A percentile compares a stretch with the other conserved stretches of the same genome.
Evolutionary conservation across 441 rosid species (phyloP).

Genomic region (Erysimum cheiri): DNA sequence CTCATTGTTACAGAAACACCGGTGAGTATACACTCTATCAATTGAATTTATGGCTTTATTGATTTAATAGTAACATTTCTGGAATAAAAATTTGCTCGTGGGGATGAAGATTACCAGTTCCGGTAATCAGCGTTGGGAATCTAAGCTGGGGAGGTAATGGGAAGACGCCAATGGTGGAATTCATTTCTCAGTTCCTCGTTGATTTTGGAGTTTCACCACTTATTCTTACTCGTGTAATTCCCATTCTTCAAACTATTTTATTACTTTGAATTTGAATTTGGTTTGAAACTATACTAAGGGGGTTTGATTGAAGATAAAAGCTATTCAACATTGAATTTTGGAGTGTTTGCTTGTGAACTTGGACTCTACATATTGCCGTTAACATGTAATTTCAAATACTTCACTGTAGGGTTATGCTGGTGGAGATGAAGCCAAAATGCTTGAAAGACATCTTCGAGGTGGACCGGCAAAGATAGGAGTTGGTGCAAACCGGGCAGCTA

Average conservation of each 20-base stretch:
- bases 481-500: constrained; percentile 78
- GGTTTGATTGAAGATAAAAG: neutral
- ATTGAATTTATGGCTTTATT: neutral
- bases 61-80: neutral
- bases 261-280: neutral
- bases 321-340: neutral
- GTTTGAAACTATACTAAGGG: neutral
- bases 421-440: constrained; percentile 93
- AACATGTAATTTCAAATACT: neutral
- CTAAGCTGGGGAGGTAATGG: constrained; percentile 96
- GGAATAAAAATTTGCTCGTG: neutral
- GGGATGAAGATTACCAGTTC: constrained; percentile 69
- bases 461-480: constrained; percentile 61
- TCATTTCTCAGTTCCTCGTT: constrained; percentile 57
- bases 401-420: constrained; percentile 82
- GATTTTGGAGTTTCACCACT: constrained; percentile 73
- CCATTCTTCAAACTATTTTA: neutral
- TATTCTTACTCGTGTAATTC: constrained; percentile 75
- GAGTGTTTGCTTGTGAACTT: neutral
- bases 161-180: constrained; percentile 93
- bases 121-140: constrained; percentile 91
- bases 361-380: neutral
- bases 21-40: constrained; percentile 51
- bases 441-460: constrained; percentile 64
- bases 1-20: constrained; percentile 54